These are phyloP conservation scores for Globisporangium mamillatum DNA, from an alignment of 352 stramenopile genomes.

Conservation along the genomic window DNA sequence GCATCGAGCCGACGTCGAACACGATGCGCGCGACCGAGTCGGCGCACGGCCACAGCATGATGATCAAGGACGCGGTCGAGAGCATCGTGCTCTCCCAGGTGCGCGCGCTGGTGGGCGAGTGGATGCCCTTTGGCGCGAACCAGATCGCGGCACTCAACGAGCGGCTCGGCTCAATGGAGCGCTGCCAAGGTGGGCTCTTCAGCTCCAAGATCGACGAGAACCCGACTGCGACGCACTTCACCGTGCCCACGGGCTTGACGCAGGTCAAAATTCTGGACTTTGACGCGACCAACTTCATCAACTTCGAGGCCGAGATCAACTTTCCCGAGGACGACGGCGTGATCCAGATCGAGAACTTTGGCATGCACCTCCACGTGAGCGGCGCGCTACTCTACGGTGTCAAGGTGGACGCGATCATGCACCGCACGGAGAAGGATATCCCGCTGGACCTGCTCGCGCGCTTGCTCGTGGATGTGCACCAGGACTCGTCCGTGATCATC, in stretches of 20 bases:
- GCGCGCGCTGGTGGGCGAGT: conserved; percentile 95
- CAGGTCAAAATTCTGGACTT: conserved; percentile 97
- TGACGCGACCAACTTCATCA: conserved; percentile 96
- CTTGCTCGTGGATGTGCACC: conserved; percentile 95
- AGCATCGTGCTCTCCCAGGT: conserved; percentile 96
- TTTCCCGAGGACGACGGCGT: conserved; percentile 93
- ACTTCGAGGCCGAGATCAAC: conserved; percentile 98
- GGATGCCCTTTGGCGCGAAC: conserved; percentile 97
- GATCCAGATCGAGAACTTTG: conserved; percentile 97
- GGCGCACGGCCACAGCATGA: conserved; percentile 85
- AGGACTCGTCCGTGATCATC: conserved; percentile 95
- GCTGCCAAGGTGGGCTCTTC: conserved; percentile 96
- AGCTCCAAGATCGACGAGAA: conserved; percentile 91
- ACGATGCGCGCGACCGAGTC: conserved; percentile 90
- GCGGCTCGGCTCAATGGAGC: conserved; percentile 93
- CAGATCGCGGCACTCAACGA: conserved; percentile 97
- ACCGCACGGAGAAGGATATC: conserved; percentile 95
- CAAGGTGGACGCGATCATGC: conserved; percentile 96
- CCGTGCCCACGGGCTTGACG: conserved; percentile 91
- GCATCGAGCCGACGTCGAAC: conserved; percentile 92
- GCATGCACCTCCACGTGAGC: conserved; percentile 81
- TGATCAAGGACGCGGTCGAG: conserved; percentile 91
- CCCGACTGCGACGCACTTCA: conserved; percentile 84
- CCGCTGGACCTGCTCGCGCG: conserved; percentile 94
- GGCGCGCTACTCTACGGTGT: conserved; percentile 77